These are phyloP conservation scores for Cladosporium halotolerans DNA, from an alignment of 2,329 filamentous ascomycete species.

Conservation along the genomic window DNA sequence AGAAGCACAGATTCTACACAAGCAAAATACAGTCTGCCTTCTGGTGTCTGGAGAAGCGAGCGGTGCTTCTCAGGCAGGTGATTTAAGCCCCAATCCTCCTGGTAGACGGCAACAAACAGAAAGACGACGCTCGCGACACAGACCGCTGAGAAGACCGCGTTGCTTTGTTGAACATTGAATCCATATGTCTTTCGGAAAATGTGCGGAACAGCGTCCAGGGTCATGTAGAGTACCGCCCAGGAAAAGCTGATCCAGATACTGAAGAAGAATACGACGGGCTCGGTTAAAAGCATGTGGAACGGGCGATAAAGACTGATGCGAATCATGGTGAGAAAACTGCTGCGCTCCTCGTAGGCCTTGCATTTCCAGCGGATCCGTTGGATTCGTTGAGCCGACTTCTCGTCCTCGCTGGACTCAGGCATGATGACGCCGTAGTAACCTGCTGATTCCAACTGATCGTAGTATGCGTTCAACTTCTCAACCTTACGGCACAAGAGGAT, in stretches of 20 bases:
- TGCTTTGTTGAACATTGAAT: constrained; percentile 62
- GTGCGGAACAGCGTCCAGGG: constrained; percentile 72
- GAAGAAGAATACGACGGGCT: constrained; percentile 79
- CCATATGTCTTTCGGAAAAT: constrained; percentile 63
- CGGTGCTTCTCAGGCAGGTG: constrained; percentile 24
- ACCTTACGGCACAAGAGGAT: constrained; percentile 76
- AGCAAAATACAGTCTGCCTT: constrained; percentile 75
- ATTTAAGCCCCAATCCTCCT: constrained; percentile 18
- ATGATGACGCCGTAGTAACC: constrained; percentile 55
- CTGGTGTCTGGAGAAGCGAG: constrained; percentile 50
- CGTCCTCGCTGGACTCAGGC: constrained; percentile 25
- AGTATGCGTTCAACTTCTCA: constrained; percentile 67
- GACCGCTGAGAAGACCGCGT: constrained; percentile 69
- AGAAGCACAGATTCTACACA: constrained; percentile 70
- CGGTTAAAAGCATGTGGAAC: constrained; percentile 69
- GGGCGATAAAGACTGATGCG: constrained; percentile 68
- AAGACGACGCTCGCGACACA: constrained; percentile 60
- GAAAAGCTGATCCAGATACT: constrained; percentile 84
- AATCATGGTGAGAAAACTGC: constrained; percentile 63
- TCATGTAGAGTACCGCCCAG: constrained; percentile 84
- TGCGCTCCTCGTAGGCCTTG: constrained; percentile 68
- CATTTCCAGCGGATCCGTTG: constrained; percentile 66
- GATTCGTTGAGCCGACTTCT: constrained; percentile 5
- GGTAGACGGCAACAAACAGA: constrained; percentile 58
- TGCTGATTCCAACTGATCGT: constrained; percentile 61